phyloP scores from a whole-genome alignment of 495 filamentous ascomycete species.

The Neurospora sp. region DNA sequence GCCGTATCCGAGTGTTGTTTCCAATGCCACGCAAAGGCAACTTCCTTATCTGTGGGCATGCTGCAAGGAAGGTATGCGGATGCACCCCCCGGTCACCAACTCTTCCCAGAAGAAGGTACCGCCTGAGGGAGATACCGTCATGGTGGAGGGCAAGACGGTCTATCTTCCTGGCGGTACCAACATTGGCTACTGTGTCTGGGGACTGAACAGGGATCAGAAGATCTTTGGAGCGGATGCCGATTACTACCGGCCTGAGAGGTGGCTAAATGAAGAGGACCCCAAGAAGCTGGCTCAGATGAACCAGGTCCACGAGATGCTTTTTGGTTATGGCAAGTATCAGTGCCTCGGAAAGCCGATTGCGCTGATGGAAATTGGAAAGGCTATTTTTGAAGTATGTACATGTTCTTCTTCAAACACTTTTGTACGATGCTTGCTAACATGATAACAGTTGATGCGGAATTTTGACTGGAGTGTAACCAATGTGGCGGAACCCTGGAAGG shows the following conservation, averaged over 20 bases:
- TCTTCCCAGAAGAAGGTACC: conserved; percentile 35
- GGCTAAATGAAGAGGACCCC: conserved; percentile 32
- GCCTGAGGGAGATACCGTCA: conserved; percentile 29
- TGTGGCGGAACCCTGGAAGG: conserved; percentile 30
- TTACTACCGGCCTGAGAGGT: conserved; percentile 43
- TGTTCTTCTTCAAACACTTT: neutral
- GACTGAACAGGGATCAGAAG: conserved; percentile 17
- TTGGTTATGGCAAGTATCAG: conserved; percentile 26
- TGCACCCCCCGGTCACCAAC: conserved; percentile 27
- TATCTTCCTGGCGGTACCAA: conserved; percentile 38
- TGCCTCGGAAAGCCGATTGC: conserved; percentile 31
- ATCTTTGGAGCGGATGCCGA: conserved; percentile 38
- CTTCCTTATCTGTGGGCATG: conserved; percentile 43
- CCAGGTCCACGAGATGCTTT: conserved; percentile 17
- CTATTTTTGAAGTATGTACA: conserved; percentile 38
- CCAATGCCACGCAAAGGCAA: conserved; percentile 27
- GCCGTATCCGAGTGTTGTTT: conserved; percentile 17
- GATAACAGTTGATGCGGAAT: conserved; percentile 33
- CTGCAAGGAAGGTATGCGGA: conserved; percentile 36
- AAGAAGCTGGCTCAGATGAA: conserved; percentile 10
- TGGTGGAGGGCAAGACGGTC: conserved; percentile 37
- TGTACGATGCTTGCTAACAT: neutral
- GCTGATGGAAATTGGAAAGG: conserved; percentile 37
- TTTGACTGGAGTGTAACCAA: conserved; percentile 39
- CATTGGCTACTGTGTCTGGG: conserved; percentile 29